phyloP scores from a whole-genome alignment of 192 early-diverging fungal genomes.

The Coemansia sp. region DNA sequence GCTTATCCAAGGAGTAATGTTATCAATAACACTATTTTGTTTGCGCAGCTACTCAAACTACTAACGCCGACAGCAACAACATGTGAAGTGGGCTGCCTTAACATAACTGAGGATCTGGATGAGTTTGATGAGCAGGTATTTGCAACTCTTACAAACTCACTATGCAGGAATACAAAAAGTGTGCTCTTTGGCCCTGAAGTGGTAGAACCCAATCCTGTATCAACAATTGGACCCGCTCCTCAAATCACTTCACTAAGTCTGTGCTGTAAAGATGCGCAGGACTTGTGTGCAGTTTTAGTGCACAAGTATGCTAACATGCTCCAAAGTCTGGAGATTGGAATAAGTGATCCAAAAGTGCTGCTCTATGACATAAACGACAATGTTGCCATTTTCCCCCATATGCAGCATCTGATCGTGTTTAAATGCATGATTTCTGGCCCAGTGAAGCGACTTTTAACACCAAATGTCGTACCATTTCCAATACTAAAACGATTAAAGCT shows the following conservation, averaged over 20 bases:
- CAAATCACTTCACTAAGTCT: background rate
- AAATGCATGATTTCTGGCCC: background rate
- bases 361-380: background rate
- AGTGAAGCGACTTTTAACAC: background rate
- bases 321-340: background rate
- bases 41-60: background rate
- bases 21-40: background rate
- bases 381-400: background rate
- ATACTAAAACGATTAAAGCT: background rate
- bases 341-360: background rate
- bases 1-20: background rate
- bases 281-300: background rate
- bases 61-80: background rate
- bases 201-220: background rate
- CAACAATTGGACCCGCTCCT: background rate
- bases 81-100: background rate
- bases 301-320: background rate
- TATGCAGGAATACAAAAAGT: background rate
- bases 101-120: background rate
- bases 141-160: background rate
- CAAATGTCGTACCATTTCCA: conserved; percentile 13
- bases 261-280: background rate
- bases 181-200: background rate
- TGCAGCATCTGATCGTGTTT: conserved; percentile 5
- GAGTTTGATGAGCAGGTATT: background rate